phyloP scores from a whole-genome alignment of 331 rosid genomes.

The Prunus yedoensis region DNA sequence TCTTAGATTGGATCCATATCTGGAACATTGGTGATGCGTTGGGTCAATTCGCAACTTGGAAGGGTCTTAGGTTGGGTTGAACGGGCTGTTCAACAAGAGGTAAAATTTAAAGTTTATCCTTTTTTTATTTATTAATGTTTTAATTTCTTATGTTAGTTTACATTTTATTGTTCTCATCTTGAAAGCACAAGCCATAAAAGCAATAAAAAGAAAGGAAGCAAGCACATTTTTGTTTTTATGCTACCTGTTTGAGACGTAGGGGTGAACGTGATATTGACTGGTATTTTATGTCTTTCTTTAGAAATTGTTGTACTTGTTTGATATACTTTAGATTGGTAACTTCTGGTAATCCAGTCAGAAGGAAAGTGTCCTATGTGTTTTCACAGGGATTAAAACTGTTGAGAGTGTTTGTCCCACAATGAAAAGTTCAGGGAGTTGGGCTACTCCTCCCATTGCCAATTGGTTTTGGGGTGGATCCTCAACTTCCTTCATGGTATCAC shows the following conservation, averaged over 20 bases:
- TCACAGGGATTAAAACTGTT: not conserved
- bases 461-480: no score
- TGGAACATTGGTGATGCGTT: conserved; percentile 96
- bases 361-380: not conserved
- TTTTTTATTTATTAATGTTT: conserved; percentile 8
- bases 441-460: no score
- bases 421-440: no score
- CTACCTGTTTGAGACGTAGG: not conserved
- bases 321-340: not conserved
- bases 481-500: no score
- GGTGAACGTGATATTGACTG: not conserved
- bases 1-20: conserved; percentile 86
- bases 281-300: not conserved
- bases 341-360: not conserved
- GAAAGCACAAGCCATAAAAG: not conserved
- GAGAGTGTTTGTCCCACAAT: no score
- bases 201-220: no score
- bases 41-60: conserved; percentile 96
- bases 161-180: conserved; percentile 6
- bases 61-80: conserved; percentile 94
- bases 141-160: not conserved
- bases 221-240: no score
- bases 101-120: conserved; percentile 27
- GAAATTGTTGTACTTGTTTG: no score
- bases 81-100: conserved; percentile 91